Evolutionary conservation across 2,329 filamentous ascomycete genomes (phyloP).

Genomic region (Verticillium isaacii): DNA sequence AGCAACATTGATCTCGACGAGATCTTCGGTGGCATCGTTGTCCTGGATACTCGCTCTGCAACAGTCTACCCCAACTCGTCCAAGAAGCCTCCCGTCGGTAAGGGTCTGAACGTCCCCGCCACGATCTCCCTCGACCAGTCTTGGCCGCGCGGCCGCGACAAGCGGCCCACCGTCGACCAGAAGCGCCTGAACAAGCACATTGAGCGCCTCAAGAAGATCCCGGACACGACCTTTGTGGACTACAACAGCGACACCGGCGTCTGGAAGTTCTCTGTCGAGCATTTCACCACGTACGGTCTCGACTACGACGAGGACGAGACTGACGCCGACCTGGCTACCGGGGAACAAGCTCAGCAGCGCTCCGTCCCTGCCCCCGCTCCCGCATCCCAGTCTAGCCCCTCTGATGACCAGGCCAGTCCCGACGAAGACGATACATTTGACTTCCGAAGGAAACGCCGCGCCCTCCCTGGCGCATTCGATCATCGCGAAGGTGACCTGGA

Average conservation of each 20-base stretch:
- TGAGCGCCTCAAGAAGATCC: slow-evolving; percentile 71
- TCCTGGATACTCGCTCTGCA: slow-evolving; percentile 70
- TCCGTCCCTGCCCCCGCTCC: not conserved
- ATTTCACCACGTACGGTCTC: slow-evolving; percentile 93
- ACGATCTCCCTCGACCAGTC: slow-evolving; percentile 87
- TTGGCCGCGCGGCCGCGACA: slow-evolving; percentile 70
- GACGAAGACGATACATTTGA: slow-evolving; percentile 52
- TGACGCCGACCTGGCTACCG: slow-evolving; percentile 33
- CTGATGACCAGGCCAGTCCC: not conserved
- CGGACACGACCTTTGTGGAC: slow-evolving; percentile 73
- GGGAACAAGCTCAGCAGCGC: not conserved
- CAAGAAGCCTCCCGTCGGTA: slow-evolving; percentile 78
- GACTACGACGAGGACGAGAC: slow-evolving; percentile 72
- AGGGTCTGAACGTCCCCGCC: slow-evolving; percentile 87
- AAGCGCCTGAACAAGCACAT: slow-evolving; percentile 77
- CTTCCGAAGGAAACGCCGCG: slow-evolving; percentile 41
- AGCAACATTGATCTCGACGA: slow-evolving; percentile 73
- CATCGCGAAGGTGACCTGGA: slow-evolving; percentile 50
- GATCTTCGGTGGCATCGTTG: slow-evolving; percentile 72
- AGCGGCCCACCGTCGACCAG: slow-evolving; percentile 47
- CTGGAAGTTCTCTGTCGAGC: slow-evolving; percentile 91
- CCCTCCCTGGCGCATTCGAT: slow-evolving; percentile 79
- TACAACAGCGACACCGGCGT: slow-evolving; percentile 77
- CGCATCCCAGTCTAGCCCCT: not conserved
- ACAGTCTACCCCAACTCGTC: slow-evolving; percentile 79